A percentile compares a stretch with the other conserved stretches of the same genome.
These are phyloP conservation scores for Funneliformis caledonium DNA, from an alignment of 371 early-diverging fungal species.

Conservation along the genomic window DNA sequence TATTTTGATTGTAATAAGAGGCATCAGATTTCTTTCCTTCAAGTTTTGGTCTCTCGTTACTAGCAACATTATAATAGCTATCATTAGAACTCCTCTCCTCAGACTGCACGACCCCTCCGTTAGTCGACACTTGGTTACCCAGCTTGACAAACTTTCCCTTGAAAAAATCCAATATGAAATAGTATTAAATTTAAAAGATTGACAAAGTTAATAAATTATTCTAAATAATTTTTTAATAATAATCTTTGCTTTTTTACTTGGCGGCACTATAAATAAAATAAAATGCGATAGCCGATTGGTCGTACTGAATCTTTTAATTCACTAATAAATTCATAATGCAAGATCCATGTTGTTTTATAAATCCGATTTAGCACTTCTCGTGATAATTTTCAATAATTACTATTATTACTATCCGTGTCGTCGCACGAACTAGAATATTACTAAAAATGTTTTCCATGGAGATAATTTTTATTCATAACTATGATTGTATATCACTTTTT, in stretches of 20 bases:
- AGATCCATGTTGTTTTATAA: neutral
- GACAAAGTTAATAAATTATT: neutral
- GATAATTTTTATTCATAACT: neutral
- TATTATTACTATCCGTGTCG: neutral
- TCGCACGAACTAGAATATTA: neutral
- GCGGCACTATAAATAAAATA: neutral
- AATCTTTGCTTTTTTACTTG: neutral
- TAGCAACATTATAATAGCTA: neutral
- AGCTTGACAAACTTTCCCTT: conserved; percentile 36
- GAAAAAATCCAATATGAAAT: conserved; percentile 20
- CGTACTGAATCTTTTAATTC: neutral
- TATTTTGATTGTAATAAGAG: conserved; percentile 40
- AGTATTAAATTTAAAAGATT: neutral
- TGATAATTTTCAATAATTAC: neutral
- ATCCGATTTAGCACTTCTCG: neutral
- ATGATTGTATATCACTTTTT: neutral
- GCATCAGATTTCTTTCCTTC: neutral
- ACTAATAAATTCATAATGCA: neutral
- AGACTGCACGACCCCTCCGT: conserved; percentile 11
- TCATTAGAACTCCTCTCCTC: conserved; percentile 8
- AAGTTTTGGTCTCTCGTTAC: neutral
- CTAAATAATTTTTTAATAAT: neutral
- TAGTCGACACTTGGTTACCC: conserved; percentile 34
- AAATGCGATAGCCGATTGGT: neutral
- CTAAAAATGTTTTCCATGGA: neutral